phyloP scores from a whole-genome alignment of 1,284 basidiomycete genomes.

The Moesziomyces antarcticus region DNA sequence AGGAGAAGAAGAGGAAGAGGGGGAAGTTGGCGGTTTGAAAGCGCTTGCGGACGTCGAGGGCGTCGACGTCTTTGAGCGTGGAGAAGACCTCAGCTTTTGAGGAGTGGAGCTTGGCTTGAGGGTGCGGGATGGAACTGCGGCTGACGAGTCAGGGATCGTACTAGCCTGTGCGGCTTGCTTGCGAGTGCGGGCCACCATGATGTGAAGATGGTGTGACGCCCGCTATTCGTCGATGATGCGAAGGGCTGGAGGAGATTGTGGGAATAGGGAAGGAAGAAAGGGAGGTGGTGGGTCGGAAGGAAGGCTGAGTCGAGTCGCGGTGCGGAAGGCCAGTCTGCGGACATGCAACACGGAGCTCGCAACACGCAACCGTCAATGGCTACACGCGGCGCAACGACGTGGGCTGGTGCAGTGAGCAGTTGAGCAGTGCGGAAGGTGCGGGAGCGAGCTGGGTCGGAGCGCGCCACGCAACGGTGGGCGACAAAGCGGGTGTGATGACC shows the following conservation, averaged over 20 bases:
- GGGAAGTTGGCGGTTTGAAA: not conserved
- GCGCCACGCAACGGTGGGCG: too few species aligned
- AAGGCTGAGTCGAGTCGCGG: not conserved
- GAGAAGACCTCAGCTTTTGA: not conserved
- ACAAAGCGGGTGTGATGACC: constrained; percentile 19
- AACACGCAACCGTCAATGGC: too few species aligned
- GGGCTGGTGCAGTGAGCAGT: too few species aligned
- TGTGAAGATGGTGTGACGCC: not conserved
- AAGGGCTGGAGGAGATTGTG: not conserved
- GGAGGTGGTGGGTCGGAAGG: not conserved
- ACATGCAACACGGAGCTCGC: too few species aligned
- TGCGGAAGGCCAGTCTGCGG: not conserved
- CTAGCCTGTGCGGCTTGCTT: constrained; percentile 5
- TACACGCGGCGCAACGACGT: too few species aligned
- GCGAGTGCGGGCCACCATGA: constrained; percentile 27
- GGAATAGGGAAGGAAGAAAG: not conserved
- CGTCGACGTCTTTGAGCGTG: not conserved
- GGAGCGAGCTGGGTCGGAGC: too few species aligned
- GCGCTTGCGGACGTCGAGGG: not conserved
- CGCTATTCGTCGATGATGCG: too few species aligned
- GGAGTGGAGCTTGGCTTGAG: not conserved
- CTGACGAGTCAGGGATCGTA: not conserved
- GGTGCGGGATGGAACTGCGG: too few species aligned
- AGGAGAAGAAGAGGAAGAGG: not conserved
- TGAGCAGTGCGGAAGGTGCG: too few species aligned